Evolutionary conservation across 176 grass and related monocot species (phyloP), one percentile per base, ranked within the genome.

Genomic region (Dactylis glomerata): DNA sequence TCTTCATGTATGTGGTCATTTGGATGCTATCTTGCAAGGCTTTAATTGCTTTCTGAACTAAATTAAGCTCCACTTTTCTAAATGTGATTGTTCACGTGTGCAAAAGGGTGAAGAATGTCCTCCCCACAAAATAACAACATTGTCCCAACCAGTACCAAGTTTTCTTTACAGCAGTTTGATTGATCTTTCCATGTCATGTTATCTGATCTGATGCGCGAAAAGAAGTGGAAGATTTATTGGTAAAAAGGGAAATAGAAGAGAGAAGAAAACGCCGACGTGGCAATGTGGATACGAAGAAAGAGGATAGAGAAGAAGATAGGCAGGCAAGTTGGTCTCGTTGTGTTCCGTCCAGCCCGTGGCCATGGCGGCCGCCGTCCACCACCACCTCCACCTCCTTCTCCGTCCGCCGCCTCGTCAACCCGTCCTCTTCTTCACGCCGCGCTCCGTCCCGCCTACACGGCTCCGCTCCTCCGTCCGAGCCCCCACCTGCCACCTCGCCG

Each of bases 361-460:
- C 61, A 64, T 64, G 61, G 28, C 61, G 61, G 61, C 28, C 61
- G 61, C 61, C 61, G 61, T 64, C 20, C 30, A 24, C 58, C 75
- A 38, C 32, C 68, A n/a, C 27, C 33, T 33, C 33, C 49, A 82
- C 27, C 70, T 81, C 75, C 83, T 76, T 50, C 37, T 69, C 55
- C 46, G 19, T 46, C 9, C 65, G 2, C 65, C 49, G 23, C 6
- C 66, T 42, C 55, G 55, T 17, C 78, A 40, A 13, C 17, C 36
- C n/a, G 1, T 31, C 36, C 13, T 73, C 63, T 78, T 73, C 40
- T 80, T 17, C 54, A 57, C 28, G 16, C 54, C 55, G 52, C 19
- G 23, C 34, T 19, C 13, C 3, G 13, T 47, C 42, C 78, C 27
- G 51, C 67, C 23, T 54, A 37, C 28, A 17, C 24, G 34, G 61